Conservation (phyloP, 805 yeast genomes). For the Candida ovalis region DNA sequence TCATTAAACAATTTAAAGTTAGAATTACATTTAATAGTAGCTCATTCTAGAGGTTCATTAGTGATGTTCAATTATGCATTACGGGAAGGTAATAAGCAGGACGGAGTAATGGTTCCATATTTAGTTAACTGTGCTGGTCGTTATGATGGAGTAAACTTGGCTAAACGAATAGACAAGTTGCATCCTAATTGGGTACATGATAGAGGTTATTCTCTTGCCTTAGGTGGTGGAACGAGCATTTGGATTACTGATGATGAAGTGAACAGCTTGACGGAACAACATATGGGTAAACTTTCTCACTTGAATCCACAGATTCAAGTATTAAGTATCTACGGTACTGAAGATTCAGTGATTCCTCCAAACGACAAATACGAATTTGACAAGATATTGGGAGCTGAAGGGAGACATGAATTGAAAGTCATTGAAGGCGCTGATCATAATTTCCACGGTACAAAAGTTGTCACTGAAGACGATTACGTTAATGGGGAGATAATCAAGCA, state of each 20-base stretch:
- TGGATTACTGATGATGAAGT: constrained; percentile 51
- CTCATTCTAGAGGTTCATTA: constrained; percentile 78
- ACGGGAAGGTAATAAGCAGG: constrained; percentile 32
- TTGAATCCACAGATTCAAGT: constrained; percentile 48
- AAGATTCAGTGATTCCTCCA: constrained; percentile 63
- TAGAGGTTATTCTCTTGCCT: constrained; percentile 38
- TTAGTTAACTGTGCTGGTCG: constrained; percentile 74
- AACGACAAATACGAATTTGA: constrained; percentile 59
- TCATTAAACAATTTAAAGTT: constrained; percentile 42
- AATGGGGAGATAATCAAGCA: constrained; percentile 1
- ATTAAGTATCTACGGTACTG: constrained; percentile 65
- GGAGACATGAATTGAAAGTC: constrained; percentile 55
- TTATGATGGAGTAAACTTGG: constrained; percentile 47
- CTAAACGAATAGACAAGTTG: constrained; percentile 32
- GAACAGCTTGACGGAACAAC: constrained; percentile 43
- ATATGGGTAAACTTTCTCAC: constrained; percentile 37
- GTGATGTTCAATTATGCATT: constrained; percentile 73
- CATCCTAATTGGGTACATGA: constrained; percentile 38
- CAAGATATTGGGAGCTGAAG: constrained; percentile 41
- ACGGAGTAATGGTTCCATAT: constrained; percentile 44
- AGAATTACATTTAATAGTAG: constrained; percentile 55
- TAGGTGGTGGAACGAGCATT: constrained; percentile 47
- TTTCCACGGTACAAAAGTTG: constrained; percentile 51
- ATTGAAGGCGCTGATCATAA: constrained; percentile 78
- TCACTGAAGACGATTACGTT: constrained; percentile 30